Evolutionary conservation across 139 green algal genomes (phyloP).

Genomic region (Closterium sp.): DNA sequence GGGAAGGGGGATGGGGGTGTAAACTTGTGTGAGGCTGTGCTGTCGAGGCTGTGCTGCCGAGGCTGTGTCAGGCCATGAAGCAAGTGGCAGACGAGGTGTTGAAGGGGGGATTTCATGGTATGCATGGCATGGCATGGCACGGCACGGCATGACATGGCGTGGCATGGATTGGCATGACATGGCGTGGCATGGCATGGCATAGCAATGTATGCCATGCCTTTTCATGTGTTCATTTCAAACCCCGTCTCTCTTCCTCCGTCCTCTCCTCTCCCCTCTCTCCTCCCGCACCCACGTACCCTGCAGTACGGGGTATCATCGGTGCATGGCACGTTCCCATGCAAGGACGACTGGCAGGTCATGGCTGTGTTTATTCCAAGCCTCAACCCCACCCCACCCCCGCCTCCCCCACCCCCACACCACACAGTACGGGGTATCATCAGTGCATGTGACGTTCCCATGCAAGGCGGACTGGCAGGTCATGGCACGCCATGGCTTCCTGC

Average conservation of each 20-base stretch:
- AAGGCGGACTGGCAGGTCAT: slow-evolving; percentile 68
- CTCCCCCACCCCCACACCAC: background rate
- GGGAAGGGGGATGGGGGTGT: no score
- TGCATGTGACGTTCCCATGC: slow-evolving; percentile 85
- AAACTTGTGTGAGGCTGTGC: no score
- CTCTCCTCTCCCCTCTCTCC: no score
- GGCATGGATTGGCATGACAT: background rate
- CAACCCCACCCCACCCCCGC: no score
- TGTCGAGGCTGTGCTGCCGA: no score
- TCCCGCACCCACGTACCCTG: background rate
- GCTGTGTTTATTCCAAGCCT: no score
- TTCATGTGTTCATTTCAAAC: no score
- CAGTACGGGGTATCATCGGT: slow-evolving; percentile 62
- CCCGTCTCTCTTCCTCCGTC: no score
- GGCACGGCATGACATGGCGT: background rate
- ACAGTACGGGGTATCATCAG: slow-evolving; percentile 58
- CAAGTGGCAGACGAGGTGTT: slow-evolving; percentile 1
- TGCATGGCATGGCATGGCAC: background rate
- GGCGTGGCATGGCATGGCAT: background rate
- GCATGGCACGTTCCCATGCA: background rate
- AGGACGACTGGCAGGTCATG: no score
- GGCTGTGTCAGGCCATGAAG: no score
- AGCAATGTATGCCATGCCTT: background rate
- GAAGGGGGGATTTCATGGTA: no score
- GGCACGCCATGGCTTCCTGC: slow-evolving; percentile 66